phyloP scores from a whole-genome alignment of 2,329 filamentous ascomycete species.

The Colletotrichum destructivum region DNA sequence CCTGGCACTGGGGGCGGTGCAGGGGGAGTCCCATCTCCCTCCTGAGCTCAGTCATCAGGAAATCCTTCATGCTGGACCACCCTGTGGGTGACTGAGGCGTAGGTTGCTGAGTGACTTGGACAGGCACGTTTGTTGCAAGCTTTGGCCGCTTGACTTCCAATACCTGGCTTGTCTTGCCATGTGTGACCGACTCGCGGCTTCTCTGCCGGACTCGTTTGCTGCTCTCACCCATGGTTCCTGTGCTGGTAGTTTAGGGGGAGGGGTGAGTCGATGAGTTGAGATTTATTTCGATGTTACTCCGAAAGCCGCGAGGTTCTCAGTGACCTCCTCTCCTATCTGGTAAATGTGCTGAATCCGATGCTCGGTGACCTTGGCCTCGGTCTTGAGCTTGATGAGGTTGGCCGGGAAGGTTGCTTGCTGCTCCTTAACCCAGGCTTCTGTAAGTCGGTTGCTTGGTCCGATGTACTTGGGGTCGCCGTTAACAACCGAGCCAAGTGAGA shows the following conservation, averaged over 20 bases:
- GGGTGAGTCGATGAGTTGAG: background rate
- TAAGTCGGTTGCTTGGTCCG: constrained; percentile 31
- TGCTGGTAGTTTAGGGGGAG: too few relatives aligned
- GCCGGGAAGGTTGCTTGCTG: constrained; percentile 38
- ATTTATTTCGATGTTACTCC: constrained; percentile 3
- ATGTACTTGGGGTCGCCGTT: constrained; percentile 36
- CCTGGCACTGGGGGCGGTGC: constrained; percentile 19
- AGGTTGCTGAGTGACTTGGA: constrained; percentile 32
- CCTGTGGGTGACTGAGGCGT: constrained; percentile 26
- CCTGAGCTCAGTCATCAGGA: constrained; percentile 37
- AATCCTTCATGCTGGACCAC: constrained; percentile 39
- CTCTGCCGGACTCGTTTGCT: constrained; percentile 39
- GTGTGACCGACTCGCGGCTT: constrained; percentile 35
- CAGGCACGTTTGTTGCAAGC: constrained; percentile 30
- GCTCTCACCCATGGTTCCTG: constrained; percentile 37
- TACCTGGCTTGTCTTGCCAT: constrained; percentile 15
- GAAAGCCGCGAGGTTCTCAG: constrained; percentile 35
- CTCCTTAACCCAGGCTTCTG: constrained; percentile 40
- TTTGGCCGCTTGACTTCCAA: constrained; percentile 36
- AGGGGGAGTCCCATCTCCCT: constrained; percentile 36
- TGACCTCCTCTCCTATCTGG: constrained; percentile 33
- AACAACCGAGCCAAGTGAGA: constrained; percentile 38
- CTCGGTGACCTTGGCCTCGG: constrained; percentile 32
- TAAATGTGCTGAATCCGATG: constrained; percentile 34
- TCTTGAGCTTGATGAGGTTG: constrained; percentile 36